Percentiles rank a stretch among this genome's conserved stretches.
Conservation (phyloP, 768 basidiomycete species). For the Termitomyces titanicus region DNA sequence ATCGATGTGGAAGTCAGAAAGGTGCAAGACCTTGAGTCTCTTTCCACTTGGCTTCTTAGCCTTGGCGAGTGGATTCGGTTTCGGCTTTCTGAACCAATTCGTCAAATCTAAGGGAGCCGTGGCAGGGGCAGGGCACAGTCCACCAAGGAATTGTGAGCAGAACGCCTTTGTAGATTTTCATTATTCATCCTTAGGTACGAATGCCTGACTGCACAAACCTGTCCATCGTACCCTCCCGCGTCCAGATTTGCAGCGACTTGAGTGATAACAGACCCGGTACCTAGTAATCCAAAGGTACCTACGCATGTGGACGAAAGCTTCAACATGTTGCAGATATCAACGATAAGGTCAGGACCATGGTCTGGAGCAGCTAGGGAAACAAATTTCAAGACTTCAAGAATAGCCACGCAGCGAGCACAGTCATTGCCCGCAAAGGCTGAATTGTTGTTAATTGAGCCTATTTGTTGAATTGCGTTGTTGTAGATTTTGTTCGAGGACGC, state of each 20-base stretch:
- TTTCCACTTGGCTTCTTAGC: conserved; percentile 59
- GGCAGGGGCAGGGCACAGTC: conserved; percentile 51
- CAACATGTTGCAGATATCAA: conserved; percentile 59
- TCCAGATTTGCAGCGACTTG: conserved; percentile 73
- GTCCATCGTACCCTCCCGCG: conserved; percentile 70
- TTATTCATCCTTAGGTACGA: neutral
- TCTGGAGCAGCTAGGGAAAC: conserved; percentile 60
- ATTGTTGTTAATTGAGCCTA: conserved; percentile 51
- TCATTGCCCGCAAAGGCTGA: conserved; percentile 48
- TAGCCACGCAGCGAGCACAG: conserved; percentile 59
- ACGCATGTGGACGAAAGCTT: conserved; percentile 50
- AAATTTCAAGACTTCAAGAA: conserved; percentile 63
- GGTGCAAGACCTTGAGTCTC: conserved; percentile 66
- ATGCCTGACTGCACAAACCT: conserved; percentile 35
- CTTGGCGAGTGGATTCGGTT: conserved; percentile 62
- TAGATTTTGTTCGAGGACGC: conserved; percentile 46
- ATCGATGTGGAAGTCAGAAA: conserved; percentile 76
- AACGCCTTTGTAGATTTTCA: conserved; percentile 35
- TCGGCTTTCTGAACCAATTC: conserved; percentile 73
- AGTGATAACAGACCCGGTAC: conserved; percentile 58
- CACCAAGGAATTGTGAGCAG: conserved; percentile 57
- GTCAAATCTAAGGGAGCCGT: conserved; percentile 60
- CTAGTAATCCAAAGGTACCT: conserved; percentile 40
- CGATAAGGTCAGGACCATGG: conserved; percentile 52
- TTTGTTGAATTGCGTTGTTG: conserved; percentile 50